Evolutionary conservation across 2,329 filamentous ascomycete genomes (phyloP).

Genomic region (Exophiala sp.): DNA sequence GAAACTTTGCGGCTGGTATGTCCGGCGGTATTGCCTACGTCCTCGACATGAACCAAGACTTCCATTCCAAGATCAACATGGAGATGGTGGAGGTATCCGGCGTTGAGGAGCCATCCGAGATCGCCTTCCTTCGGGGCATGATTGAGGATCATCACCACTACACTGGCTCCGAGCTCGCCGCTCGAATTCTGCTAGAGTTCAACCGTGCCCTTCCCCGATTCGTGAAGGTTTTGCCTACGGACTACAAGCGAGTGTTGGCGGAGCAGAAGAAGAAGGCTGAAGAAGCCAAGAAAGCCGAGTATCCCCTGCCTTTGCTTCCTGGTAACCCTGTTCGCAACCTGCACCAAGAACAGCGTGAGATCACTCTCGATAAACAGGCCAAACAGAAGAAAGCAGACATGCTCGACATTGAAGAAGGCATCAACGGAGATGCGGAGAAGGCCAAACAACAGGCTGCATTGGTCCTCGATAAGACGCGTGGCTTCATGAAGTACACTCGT

Average conservation of each 20-base stretch:
- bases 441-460: slow-evolving; percentile 87
- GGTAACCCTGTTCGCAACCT: slow-evolving; percentile 54
- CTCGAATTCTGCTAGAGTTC: slow-evolving; percentile 91
- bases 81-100: slow-evolving; percentile 93
- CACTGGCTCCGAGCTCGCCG: slow-evolving; percentile 90
- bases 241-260: slow-evolving; percentile 88
- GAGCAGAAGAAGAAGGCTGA: slow-evolving; percentile 82
- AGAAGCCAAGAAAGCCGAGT: slow-evolving; percentile 76
- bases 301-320: slow-evolving; percentile 70
- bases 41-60: slow-evolving; percentile 82
- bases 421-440: slow-evolving; percentile 66
- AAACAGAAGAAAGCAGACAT: slow-evolving; percentile 65
- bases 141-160: slow-evolving; percentile 98
- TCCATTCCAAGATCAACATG: slow-evolving; percentile 86
- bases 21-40: slow-evolving; percentile 96
- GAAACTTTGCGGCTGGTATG: slow-evolving; percentile 98
- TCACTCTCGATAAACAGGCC: slow-evolving; percentile 55
- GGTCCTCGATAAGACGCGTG: slow-evolving; percentile 93
- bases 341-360: slow-evolving; percentile 51
- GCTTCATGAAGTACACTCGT: slow-evolving; percentile 96
- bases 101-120: slow-evolving; percentile 78
- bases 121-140: slow-evolving; percentile 81
- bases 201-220: slow-evolving; percentile 84
- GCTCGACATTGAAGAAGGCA: slow-evolving; percentile 85
- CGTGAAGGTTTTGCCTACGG: slow-evolving; percentile 85